A percentile compares a stretch with the other conserved stretches of the same genome.
Evolutionary conservation across 805 yeast genomes (phyloP).

Genomic region (Candida tibetensis): DNA sequence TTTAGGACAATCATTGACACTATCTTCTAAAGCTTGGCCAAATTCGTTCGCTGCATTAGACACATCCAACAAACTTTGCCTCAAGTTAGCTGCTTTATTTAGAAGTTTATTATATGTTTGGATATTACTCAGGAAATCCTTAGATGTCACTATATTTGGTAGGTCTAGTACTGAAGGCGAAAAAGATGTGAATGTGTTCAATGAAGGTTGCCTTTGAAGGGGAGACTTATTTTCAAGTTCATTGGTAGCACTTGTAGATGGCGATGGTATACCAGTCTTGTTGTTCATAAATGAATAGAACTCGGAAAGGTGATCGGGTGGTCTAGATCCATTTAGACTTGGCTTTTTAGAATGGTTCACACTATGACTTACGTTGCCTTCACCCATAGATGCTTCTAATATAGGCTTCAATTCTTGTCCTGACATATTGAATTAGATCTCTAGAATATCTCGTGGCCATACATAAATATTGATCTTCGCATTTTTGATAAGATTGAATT

Average conservation of each 20-base stretch:
- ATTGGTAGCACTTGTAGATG: conserved; percentile 11
- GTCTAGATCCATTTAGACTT: conserved; percentile 11
- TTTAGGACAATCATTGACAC: conserved; percentile 25
- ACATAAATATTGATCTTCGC: background rate
- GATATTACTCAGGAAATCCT: conserved; percentile 54
- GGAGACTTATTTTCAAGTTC: conserved; percentile 7
- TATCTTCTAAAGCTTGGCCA: conserved; percentile 63
- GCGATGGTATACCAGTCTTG: conserved; percentile 11
- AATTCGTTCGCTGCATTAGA: conserved; percentile 66
- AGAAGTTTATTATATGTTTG: conserved; percentile 48
- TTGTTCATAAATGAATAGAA: conserved; percentile 51
- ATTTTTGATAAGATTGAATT: background rate
- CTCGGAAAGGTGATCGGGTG: conserved; percentile 58
- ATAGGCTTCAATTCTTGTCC: background rate
- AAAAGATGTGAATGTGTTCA: conserved; percentile 44
- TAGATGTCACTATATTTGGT: conserved; percentile 57
- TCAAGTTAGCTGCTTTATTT: conserved; percentile 45
- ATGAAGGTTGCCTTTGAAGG: conserved; percentile 28
- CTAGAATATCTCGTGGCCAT: background rate
- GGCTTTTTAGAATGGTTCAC: background rate
- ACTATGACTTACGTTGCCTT: background rate
- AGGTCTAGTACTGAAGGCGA: conserved; percentile 56
- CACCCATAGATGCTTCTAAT: background rate
- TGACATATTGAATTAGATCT: background rate
- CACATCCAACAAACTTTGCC: conserved; percentile 44